Percentiles rank a stretch among this genome's conserved stretches.
These are phyloP conservation scores for Inosperma sp. DNA, from an alignment of 768 basidiomycete genomes.

Conservation along the genomic window DNA sequence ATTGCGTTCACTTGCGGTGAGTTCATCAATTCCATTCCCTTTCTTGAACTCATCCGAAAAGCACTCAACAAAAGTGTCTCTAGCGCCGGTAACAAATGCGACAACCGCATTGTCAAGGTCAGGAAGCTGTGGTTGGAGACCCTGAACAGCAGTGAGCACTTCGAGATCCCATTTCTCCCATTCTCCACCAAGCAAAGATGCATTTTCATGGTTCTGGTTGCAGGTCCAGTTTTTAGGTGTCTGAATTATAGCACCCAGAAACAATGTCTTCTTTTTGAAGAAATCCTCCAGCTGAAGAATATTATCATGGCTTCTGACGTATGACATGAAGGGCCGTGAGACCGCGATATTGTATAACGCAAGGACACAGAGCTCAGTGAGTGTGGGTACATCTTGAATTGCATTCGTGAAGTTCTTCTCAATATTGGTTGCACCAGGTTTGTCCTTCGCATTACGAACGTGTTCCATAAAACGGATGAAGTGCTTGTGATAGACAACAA, in stretches of 20 bases:
- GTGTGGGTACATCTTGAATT: conserved; percentile 23
- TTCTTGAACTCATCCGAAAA: conserved; percentile 26
- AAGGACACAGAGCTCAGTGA: conserved; percentile 26
- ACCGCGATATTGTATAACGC: conserved; percentile 22
- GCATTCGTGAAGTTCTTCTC: conserved; percentile 29
- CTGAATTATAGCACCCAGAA: not conserved
- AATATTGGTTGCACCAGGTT: conserved; percentile 28
- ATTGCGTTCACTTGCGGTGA: conserved; percentile 6
- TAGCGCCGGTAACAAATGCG: conserved; percentile 20
- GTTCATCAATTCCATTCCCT: conserved; percentile 16
- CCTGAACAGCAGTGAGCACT: conserved; percentile 13
- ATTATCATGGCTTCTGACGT: conserved; percentile 10
- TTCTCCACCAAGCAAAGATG: conserved; percentile 12
- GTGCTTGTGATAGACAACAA: conserved; percentile 21
- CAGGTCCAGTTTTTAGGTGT: not conserved
- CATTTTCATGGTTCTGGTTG: not conserved
- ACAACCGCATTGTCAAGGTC: conserved; percentile 12
- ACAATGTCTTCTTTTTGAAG: not conserved
- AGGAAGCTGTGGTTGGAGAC: conserved; percentile 10
- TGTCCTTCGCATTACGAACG: conserved; percentile 28
- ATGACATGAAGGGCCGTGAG: conserved; percentile 25
- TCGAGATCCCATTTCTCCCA: conserved; percentile 8
- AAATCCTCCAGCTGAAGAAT: not conserved
- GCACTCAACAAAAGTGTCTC: conserved; percentile 17
- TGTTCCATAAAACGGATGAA: conserved; percentile 26